Conservation (phyloP, 768 basidiomycete species). For the Termitomyces sp. region DNA sequence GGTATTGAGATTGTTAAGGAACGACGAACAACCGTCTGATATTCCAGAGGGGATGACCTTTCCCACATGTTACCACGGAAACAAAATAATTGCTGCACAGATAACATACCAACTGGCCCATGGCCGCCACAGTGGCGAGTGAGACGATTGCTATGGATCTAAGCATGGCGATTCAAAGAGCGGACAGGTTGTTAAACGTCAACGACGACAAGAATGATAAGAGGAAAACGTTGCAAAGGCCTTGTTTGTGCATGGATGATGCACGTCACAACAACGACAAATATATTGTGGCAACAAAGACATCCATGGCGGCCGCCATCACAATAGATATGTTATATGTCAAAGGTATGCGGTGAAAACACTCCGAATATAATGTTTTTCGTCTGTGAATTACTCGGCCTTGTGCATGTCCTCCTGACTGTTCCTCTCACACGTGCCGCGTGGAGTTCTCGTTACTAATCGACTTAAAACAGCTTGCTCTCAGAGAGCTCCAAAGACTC, state of each 20-base stretch:
- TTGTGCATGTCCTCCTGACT: neutral
- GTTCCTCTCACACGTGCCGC: neutral
- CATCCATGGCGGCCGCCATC: neutral
- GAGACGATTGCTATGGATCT: slow-evolving; percentile 50
- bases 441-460: neutral
- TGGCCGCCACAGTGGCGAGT: slow-evolving; percentile 39
- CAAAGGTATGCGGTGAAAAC: neutral
- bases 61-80: slow-evolving; percentile 16
- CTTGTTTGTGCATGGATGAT: slow-evolving; percentile 14
- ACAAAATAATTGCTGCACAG: neutral
- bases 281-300: slow-evolving; percentile 19
- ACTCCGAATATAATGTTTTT: neutral
- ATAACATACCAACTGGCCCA: slow-evolving; percentile 42
- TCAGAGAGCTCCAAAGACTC: neutral
- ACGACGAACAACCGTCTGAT: slow-evolving; percentile 45
- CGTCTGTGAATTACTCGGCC: neutral
- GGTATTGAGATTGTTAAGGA: slow-evolving; percentile 56
- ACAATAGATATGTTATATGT: neutral
- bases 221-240: slow-evolving; percentile 14
- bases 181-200: slow-evolving; percentile 40
- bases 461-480: neutral
- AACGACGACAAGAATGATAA: slow-evolving; percentile 25
- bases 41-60: slow-evolving; percentile 58
- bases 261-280: slow-evolving; percentile 26
- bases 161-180: slow-evolving; percentile 43